Conservation (phyloP, 1,139 yeast species). For the Taphrina communis region DNA sequence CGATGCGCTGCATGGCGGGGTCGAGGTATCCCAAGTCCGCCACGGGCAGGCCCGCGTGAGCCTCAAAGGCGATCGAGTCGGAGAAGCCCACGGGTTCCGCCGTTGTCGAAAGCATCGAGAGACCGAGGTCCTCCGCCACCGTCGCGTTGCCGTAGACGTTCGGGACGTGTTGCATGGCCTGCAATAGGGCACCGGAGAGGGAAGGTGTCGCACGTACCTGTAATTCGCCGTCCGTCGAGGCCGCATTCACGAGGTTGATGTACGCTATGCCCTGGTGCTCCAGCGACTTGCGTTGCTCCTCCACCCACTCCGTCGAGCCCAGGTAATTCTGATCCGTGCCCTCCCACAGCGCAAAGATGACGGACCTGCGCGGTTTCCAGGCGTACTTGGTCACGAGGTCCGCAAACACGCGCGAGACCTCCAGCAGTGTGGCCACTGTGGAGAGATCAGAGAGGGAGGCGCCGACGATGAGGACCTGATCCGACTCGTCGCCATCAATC, state of each 20-base stretch:
- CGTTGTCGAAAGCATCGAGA: conserved; percentile 20
- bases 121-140: conserved; percentile 46
- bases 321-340: conserved; percentile 82
- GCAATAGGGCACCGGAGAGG: conserved; percentile 58
- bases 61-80: conserved; percentile 52
- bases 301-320: conserved; percentile 83
- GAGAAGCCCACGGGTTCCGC: conserved; percentile 41
- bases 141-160: conserved; percentile 55
- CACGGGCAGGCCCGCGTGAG: conserved; percentile 51
- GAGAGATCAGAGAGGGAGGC: conserved; percentile 76
- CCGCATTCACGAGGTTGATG: conserved; percentile 75
- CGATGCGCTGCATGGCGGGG: neutral
- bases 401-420: conserved; percentile 73
- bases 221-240: conserved; percentile 64
- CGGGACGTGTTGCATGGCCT: conserved; percentile 55
- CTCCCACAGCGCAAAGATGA: conserved; percentile 85
- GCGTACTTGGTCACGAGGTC: conserved; percentile 66
- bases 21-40: conserved; percentile 13
- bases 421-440: conserved; percentile 75
- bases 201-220: conserved; percentile 71
- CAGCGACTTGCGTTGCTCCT: conserved; percentile 61
- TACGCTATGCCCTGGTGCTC: conserved; percentile 70
- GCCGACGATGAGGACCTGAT: conserved; percentile 76
- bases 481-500: conserved; percentile 79
- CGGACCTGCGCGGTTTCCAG: conserved; percentile 85